phyloP scores from a whole-genome alignment of 257 asterid species.

The Agastache rugosa region DNA sequence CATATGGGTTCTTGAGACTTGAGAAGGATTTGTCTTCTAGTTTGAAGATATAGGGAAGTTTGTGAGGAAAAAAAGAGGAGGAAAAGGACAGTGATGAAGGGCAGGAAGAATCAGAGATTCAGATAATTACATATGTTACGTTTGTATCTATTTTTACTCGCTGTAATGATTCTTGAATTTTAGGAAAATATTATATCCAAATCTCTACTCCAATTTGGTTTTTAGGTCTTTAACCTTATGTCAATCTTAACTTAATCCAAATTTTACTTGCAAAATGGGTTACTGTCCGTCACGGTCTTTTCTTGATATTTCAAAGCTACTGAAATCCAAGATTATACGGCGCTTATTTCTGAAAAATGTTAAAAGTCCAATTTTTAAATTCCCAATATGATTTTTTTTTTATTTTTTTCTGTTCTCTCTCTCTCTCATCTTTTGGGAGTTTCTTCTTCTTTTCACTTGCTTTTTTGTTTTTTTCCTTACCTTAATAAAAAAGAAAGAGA shows the following conservation, averaged over 20 bases:
- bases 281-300: slow-evolving; percentile 22
- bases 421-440: not conserved
- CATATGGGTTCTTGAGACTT: slow-evolving; percentile 18
- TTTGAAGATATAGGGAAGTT: slow-evolving; percentile 22
- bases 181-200: not conserved
- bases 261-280: slow-evolving; percentile 16
- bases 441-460: not conserved
- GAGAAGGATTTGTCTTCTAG: slow-evolving; percentile 29
- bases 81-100: slow-evolving; percentile 34
- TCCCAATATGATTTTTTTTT: not conserved
- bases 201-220: not conserved
- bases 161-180: not conserved
- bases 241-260: slow-evolving; percentile 3
- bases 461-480: no score
- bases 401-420: not conserved
- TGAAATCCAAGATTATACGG: slow-evolving; percentile 25
- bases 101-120: slow-evolving; percentile 35
- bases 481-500: no score
- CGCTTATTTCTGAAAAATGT: slow-evolving; percentile 14
- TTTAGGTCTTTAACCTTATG: not conserved
- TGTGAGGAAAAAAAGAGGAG: slow-evolving; percentile 7
- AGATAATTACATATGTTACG: not conserved
- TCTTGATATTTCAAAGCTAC: slow-evolving; percentile 5
- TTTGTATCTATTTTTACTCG: not conserved
- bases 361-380: not conserved